phyloP scores from a whole-genome alignment of 345 rosid genomes.

The Angophora floribunda region DNA sequence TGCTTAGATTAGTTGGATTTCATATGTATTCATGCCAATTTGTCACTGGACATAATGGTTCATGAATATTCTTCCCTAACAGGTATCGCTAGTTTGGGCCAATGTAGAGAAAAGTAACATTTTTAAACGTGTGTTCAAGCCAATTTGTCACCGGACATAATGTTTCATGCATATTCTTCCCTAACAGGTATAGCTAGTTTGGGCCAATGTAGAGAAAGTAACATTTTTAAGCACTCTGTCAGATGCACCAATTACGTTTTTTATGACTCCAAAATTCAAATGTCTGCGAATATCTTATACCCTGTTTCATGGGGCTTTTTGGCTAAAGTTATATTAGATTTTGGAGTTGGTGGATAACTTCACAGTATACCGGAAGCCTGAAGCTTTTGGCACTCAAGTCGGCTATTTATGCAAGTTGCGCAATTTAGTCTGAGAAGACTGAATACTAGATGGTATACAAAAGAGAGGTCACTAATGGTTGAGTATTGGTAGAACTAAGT shows the following conservation, averaged over 20 bases:
- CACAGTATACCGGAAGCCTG: background rate
- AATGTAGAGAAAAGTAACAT: background rate
- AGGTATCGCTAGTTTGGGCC: background rate
- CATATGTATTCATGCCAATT: background rate
- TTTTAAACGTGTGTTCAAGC: background rate
- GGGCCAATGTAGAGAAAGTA: background rate
- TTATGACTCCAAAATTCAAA: background rate
- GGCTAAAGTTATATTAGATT: background rate
- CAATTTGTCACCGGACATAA: background rate
- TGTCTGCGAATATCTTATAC: background rate
- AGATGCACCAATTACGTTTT: background rate
- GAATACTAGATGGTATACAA: background rate
- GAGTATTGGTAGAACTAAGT: background rate
- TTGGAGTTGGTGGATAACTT: background rate
- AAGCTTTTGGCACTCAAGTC: background rate
- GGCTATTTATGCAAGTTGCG: background rate
- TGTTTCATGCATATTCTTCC: background rate
- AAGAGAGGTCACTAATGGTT: background rate
- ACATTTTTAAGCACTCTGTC: background rate
- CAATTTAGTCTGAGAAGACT: background rate
- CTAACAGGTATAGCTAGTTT: background rate
- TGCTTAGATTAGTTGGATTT: background rate
- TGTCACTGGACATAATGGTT: background rate
- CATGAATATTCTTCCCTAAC: background rate
- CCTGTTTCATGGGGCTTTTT: background rate